Evolutionary conservation across 331 rosid species (phyloP), one percentile per base, ranked within the genome.

Genomic region (Saraca asoca): DNA sequence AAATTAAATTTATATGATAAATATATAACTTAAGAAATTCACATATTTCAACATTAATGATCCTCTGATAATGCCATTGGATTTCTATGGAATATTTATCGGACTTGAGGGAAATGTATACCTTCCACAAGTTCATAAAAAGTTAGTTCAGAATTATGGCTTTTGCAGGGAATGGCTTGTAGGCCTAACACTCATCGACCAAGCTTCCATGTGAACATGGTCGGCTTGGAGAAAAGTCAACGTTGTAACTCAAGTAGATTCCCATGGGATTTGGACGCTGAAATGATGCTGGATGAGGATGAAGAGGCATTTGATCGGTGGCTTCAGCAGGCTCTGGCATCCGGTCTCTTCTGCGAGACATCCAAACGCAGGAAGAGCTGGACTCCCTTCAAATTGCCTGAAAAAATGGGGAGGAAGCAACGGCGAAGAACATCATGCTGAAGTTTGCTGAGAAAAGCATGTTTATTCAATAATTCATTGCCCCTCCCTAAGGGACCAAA

Each of bases 281-380:
- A 94, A 76, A 90, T 86, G 97, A 85, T 85, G 96, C 79, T 86
- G 83, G 97, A 94, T 14, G 99, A 94, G 73, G 93, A 88, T 2
- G 99, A 88, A 69, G 97, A 94, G 68, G 97, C 88, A 37, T 90
- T 94, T 29, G 95, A 94, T 62, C 52, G 83, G 68, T 94, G 99
- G 99, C 91, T 94, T 74, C 97, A 94, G 83, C 86, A 94, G 80
- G 99, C 99, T 16, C 88, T 94, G 68, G 97, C 97, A 37, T 83
- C 95, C 0, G 99, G 99, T 46, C 75, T 88, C 77, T 94, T 94
- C 52, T 88, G 99, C 0, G 99, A 94, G 81, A 38, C 91, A 56
- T 82, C 99, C 33, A 94, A 88, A 71, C 95, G 95, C 54, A 77
- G 99, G 63, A 94, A 94, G 86, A 94, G 96, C 73, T 94, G 99